A percentile compares a stretch with the other conserved stretches of the same genome.
phyloP scores from a whole-genome alignment of 2,329 filamentous ascomycete species.

The Colletotrichum sp. region DNA sequence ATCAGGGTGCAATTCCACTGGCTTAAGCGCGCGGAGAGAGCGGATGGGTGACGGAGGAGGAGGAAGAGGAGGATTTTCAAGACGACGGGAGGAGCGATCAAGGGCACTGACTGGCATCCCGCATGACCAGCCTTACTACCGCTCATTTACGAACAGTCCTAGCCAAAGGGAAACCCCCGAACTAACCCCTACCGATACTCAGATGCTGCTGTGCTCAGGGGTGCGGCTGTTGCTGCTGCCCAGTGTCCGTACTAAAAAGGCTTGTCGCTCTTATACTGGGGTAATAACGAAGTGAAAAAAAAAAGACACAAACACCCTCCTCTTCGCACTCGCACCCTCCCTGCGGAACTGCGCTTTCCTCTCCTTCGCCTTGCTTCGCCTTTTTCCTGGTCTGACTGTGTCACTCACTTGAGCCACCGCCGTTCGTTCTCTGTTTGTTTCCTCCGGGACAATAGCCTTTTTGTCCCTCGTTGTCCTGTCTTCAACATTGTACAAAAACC shows the following conservation, averaged over 20 bases:
- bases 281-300: background rate
- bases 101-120: constrained; percentile 5
- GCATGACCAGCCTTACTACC: constrained; percentile 2
- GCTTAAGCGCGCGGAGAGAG: constrained; percentile 1
- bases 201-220: constrained; percentile 20
- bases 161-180: background rate
- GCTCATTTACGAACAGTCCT: background rate
- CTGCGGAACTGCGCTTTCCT: background rate
- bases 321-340: background rate
- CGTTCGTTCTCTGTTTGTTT: background rate
- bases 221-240: background rate
- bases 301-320: background rate
- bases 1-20: background rate
- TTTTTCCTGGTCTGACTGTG: constrained; percentile 4
- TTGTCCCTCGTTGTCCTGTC: background rate
- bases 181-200: background rate
- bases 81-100: background rate
- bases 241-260: background rate
- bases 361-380: background rate
- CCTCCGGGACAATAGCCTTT: background rate
- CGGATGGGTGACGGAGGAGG: background rate
- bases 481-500: background rate
- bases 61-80: background rate
- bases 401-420: constrained; percentile 3
- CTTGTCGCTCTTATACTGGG: background rate